A percentile compares a stretch with the other conserved stretches of the same genome.
These are phyloP conservation scores for Trematosphaeria pertusa DNA, from an alignment of 2,329 filamentous ascomycete species.

Conservation along the genomic window DNA sequence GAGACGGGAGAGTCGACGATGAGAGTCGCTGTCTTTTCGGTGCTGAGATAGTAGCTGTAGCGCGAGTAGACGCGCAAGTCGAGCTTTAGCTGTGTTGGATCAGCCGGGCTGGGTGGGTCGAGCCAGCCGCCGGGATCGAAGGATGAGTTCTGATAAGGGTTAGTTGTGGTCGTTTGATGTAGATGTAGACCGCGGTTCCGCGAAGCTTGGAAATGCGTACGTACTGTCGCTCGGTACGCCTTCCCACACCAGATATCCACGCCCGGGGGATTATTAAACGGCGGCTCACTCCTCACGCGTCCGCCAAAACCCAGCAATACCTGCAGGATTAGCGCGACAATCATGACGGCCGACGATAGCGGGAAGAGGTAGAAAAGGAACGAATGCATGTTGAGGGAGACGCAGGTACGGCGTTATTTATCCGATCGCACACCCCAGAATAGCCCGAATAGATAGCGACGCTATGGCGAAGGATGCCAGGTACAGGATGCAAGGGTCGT, in stretches of 20 bases:
- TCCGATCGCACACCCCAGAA: too few relatives aligned
- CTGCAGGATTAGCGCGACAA: not conserved
- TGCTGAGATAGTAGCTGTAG: constrained; percentile 57
- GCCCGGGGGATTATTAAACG: constrained; percentile 19
- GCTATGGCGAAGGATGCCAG: too few relatives aligned
- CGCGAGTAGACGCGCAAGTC: constrained; percentile 55
- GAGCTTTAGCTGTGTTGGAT: constrained; percentile 37
- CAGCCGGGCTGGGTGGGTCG: constrained; percentile 46
- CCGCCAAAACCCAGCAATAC: not conserved
- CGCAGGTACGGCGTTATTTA: too few relatives aligned
- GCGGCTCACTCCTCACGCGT: not conserved
- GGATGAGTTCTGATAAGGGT: constrained; percentile 55
- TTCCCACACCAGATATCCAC: constrained; percentile 60
- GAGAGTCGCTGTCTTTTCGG: constrained; percentile 52
- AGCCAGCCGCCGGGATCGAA: constrained; percentile 59
- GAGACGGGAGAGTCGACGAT: constrained; percentile 60
- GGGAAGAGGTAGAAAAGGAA: not conserved
- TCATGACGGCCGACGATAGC: not conserved
- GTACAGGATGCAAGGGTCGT: not conserved
- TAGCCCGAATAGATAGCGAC: too few relatives aligned
- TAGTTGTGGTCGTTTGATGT: too few relatives aligned
- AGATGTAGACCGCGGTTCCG: too few relatives aligned
- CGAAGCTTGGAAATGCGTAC: too few relatives aligned
- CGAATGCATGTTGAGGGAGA: not conserved
- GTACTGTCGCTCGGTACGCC: constrained; percentile 51